Percentiles rank a stretch among this genome's conserved stretches.
Evolutionary conservation across 73 alveolate species (phyloP).

Genomic region (Paramecium tetraurelia): DNA sequence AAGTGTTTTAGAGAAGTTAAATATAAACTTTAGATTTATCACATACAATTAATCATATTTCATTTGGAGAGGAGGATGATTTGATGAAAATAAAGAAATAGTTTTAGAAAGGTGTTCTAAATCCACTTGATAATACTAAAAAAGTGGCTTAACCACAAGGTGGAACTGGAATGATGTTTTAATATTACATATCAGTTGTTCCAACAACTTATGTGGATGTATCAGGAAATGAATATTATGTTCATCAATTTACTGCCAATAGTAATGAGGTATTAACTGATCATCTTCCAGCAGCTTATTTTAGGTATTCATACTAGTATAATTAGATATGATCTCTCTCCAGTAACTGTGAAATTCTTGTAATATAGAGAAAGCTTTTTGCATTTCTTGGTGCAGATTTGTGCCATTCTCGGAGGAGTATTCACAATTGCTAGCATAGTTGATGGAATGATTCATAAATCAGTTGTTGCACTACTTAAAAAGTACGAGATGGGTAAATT

Average conservation of each 20-base stretch:
- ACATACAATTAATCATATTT: constrained; percentile 85
- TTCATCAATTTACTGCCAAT: constrained; percentile 86
- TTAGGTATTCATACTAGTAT: constrained; percentile 46
- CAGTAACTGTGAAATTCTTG: constrained; percentile 91
- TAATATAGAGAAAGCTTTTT: constrained; percentile 83
- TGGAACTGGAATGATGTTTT: constrained; percentile 54
- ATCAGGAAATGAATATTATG: constrained; percentile 66
- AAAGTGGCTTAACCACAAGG: constrained; percentile 24
- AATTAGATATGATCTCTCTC: constrained; percentile 92
- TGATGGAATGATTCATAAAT: constrained; percentile 77
- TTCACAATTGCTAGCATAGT: constrained; percentile 96
- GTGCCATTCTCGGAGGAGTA: constrained; percentile 99
- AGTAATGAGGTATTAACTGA: constrained; percentile 66
- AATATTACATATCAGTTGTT: constrained; percentile 90
- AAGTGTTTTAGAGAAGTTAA: constrained; percentile 54
- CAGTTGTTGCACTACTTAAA: constrained; percentile 69
- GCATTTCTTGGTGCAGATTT: constrained; percentile 85
- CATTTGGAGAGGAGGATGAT: constrained; percentile 84
- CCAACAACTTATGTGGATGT: constrained; percentile 87
- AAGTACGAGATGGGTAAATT: constrained; percentile 75
- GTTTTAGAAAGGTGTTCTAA: constrained; percentile 73
- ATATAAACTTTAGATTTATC: constrained; percentile 74
- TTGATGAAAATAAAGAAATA: constrained; percentile 66
- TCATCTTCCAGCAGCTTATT: constrained; percentile 79
- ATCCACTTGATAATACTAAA: constrained; percentile 75